Evolutionary conservation across 2,329 filamentous ascomycete genomes (phyloP).

Genomic region (Xylariales sp.): DNA sequence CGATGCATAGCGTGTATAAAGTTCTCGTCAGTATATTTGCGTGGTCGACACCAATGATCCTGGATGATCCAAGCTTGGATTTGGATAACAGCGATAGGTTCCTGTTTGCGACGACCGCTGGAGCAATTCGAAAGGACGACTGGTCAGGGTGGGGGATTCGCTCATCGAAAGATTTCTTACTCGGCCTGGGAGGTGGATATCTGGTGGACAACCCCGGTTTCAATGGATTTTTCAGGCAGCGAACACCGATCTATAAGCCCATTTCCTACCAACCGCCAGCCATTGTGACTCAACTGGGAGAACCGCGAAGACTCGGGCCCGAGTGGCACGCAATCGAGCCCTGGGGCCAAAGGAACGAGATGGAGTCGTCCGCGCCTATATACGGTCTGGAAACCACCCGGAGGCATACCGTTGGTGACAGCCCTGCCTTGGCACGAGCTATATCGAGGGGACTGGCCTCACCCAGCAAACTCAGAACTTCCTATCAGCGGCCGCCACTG

Average conservation of each 20-base stretch:
- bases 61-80: conserved; percentile 38
- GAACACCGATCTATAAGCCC: conserved; percentile 28
- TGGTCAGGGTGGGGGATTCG: conserved; percentile 43
- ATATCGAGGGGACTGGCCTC: conserved; percentile 37
- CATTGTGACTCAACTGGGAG: conserved; percentile 27
- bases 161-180: conserved; percentile 46
- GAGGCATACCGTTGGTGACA: conserved; percentile 43
- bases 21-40: conserved; percentile 45
- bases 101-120: conserved; percentile 37
- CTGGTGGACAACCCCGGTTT: conserved; percentile 30
- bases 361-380: conserved; percentile 18
- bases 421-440: conserved; percentile 35
- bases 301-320: conserved; percentile 31
- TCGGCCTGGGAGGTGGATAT: conserved; percentile 42
- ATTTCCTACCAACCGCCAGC: conserved; percentile 28
- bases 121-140: conserved; percentile 40
- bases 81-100: conserved; percentile 41
- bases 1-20: conserved; percentile 47
- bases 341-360: conserved; percentile 28
- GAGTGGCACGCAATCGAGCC: conserved; percentile 36
- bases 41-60: conserved; percentile 36
- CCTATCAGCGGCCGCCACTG: conserved; percentile 53
- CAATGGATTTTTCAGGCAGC: conserved; percentile 38
- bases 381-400: conserved; percentile 28
- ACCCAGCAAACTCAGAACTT: conserved; percentile 36